A percentile compares a stretch with the other conserved stretches of the same genome.
phyloP scores from a whole-genome alignment of 2,329 filamentous ascomycete genomes.

The Penicillium fuscoglaucum region DNA sequence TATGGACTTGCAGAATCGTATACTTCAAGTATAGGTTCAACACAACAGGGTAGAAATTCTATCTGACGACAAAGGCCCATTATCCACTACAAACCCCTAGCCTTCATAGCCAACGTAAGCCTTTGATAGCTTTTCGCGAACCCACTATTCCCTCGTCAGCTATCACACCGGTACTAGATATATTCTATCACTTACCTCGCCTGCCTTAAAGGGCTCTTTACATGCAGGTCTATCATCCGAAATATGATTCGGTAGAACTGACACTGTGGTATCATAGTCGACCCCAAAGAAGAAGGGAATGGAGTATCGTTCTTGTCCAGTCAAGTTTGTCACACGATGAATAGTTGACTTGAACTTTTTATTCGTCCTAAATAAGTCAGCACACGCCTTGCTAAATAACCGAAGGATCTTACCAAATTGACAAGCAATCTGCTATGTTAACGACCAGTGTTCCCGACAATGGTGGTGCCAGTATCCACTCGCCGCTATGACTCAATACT shows the following conservation, averaged over 20 bases:
- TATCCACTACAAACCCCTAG: neutral
- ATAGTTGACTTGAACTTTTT: conserved; percentile 42
- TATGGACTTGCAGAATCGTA: neutral
- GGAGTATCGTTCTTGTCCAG: conserved; percentile 41
- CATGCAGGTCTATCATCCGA: conserved; percentile 15
- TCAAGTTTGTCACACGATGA: conserved; percentile 44
- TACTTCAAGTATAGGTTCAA: neutral
- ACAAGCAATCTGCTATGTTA: conserved; percentile 37
- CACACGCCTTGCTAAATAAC: too few species aligned
- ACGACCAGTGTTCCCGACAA: conserved; percentile 32
- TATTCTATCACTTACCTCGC: conserved; percentile 16
- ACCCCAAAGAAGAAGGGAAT: conserved; percentile 47
- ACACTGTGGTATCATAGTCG: conserved; percentile 41
- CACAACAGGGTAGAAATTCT: neutral
- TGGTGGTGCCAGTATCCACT: conserved; percentile 29
- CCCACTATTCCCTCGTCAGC: conserved; percentile 12
- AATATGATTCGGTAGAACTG: conserved; percentile 21
- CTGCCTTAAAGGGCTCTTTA: conserved; percentile 24
- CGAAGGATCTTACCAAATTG: conserved; percentile 21
- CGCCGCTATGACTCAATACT: conserved; percentile 34
- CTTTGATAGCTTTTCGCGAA: conserved; percentile 19
- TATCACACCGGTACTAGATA: neutral
- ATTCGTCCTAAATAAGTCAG: conserved; percentile 35
- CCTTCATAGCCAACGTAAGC: conserved; percentile 19
- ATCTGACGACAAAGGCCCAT: neutral